Percentiles rank a stretch among this genome's conserved stretches.
Evolutionary conservation across 1,284 basidiomycete species (phyloP).

Genomic region (Rhodofomes roseus): DNA sequence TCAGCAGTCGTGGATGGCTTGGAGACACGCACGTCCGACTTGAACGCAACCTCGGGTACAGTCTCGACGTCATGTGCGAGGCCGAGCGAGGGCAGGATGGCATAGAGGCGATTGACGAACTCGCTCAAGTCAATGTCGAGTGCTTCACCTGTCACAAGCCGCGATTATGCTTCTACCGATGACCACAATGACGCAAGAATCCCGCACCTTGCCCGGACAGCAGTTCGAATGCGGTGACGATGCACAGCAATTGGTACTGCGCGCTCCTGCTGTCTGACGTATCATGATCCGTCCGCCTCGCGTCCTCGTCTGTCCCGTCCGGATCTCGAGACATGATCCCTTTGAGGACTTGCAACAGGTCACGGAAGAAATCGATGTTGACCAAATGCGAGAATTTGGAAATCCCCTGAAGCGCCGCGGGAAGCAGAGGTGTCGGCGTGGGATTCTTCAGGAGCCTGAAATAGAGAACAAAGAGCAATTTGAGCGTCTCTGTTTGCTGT

Average conservation of each 20-base stretch:
- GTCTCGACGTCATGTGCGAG: constrained; percentile 49
- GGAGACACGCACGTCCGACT: constrained; percentile 19
- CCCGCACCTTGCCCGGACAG: constrained; percentile 86
- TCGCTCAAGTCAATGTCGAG: constrained; percentile 94
- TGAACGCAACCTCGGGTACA: constrained; percentile 22
- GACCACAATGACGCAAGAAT: constrained; percentile 3
- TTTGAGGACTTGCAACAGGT: constrained; percentile 87
- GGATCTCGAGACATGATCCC: constrained; percentile 60
- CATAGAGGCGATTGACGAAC: constrained; percentile 79
- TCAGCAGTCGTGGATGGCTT: constrained; percentile 48
- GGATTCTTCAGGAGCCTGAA: constrained; percentile 94
- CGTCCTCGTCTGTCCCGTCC: constrained; percentile 30
- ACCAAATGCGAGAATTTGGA: constrained; percentile 94
- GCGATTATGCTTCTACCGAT: constrained; percentile 3
- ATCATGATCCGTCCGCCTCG: constrained; percentile 37
- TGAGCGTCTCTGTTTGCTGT: constrained; percentile 97
- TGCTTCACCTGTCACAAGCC: constrained; percentile 69
- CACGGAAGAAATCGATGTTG: constrained; percentile 98
- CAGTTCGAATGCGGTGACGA: constrained; percentile 95
- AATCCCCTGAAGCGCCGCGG: constrained; percentile 89
- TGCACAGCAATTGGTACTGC: constrained; percentile 77
- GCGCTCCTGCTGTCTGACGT: constrained; percentile 28
- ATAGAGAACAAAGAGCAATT: constrained; percentile 96
- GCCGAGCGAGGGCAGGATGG: constrained; percentile 60
- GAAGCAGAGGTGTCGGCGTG: constrained; percentile 77